These are phyloP conservation scores for Pseudogymnoascus sp. DNA, from an alignment of 2,329 filamentous ascomycete species.

Conservation along the genomic window DNA sequence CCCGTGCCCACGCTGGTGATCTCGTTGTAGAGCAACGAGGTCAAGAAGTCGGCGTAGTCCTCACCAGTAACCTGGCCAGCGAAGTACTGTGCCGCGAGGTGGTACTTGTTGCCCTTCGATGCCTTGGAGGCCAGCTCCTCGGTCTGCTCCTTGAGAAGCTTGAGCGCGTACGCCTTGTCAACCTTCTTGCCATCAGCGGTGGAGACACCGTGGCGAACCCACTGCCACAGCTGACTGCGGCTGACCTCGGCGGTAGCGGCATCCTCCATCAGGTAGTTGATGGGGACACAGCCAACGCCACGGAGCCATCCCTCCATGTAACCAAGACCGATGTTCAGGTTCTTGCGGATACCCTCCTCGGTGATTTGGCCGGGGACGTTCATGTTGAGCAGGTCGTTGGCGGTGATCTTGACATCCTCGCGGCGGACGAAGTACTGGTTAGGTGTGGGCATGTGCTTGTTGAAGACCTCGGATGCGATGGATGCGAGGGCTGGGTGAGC, in stretches of 20 bases:
- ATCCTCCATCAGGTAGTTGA: conserved; percentile 98
- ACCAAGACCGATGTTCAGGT: conserved; percentile 88
- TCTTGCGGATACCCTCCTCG: conserved; percentile 93
- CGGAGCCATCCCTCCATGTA: conserved; percentile 99
- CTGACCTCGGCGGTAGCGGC: conserved; percentile 95
- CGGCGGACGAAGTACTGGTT: conserved; percentile 91
- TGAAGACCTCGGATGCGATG: conserved; percentile 90
- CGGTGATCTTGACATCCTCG: conserved; percentile 79
- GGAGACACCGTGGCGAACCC: conserved; percentile 67
- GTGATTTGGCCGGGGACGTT: conserved; percentile 90
- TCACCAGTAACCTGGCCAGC: conserved; percentile 89
- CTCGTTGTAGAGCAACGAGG: conserved; percentile 81
- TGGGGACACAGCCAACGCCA: conserved; percentile 90
- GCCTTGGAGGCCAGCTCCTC: conserved; percentile 68
- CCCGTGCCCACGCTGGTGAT: conserved; percentile 64
- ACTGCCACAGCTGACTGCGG: conserved; percentile 93
- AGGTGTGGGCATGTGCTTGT: conserved; percentile 96
- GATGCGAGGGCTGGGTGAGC: conserved; percentile 86
- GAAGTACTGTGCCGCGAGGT: conserved; percentile 88
- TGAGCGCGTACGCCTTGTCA: conserved; percentile 84
- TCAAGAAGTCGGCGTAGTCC: conserved; percentile 96
- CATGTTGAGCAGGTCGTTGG: conserved; percentile 94
- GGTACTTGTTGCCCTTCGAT: conserved; percentile 84
- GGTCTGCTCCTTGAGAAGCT: conserved; percentile 79
- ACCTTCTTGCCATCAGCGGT: conserved; percentile 87